Percentiles rank a stretch among this genome's conserved stretches.
These are phyloP conservation scores for Phytophthora pistaciae DNA, from an alignment of 352 stramenopile species.

Conservation along the genomic window DNA sequence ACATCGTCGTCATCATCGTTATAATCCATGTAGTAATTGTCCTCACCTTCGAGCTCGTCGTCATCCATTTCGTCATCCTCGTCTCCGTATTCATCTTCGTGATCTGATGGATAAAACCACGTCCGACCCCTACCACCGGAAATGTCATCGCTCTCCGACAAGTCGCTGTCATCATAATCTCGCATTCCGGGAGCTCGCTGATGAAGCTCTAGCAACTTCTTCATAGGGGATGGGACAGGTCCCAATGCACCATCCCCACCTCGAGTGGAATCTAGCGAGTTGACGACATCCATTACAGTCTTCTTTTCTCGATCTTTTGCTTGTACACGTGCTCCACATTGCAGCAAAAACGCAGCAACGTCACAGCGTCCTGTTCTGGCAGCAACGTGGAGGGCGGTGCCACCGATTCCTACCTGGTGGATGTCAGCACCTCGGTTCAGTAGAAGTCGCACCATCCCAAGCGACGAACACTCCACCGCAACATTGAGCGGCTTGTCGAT, in stretches of 20 bases:
- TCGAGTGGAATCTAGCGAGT: slow-evolving; percentile 16
- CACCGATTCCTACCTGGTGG: slow-evolving; percentile 55
- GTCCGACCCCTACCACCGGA: slow-evolving; percentile 21
- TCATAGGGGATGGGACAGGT: slow-evolving; percentile 46
- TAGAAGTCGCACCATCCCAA: slow-evolving; percentile 81
- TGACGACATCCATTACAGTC: slow-evolving; percentile 58
- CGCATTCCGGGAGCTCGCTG: slow-evolving; percentile 27
- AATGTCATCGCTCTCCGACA: slow-evolving; percentile 55
- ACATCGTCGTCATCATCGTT: slow-evolving; percentile 64
- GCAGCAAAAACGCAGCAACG: slow-evolving; percentile 75
- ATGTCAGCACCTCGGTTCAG: slow-evolving; percentile 82
- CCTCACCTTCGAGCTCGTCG: slow-evolving; percentile 66
- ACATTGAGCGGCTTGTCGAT: slow-evolving; percentile 77
- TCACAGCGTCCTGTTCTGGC: slow-evolving; percentile 72
- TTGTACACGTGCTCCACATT: slow-evolving; percentile 74
- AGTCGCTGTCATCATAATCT: slow-evolving; percentile 59
- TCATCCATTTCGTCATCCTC: slow-evolving; percentile 62
- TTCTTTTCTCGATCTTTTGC: slow-evolving; percentile 60
- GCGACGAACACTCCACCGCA: slow-evolving; percentile 63
- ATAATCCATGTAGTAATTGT: slow-evolving; percentile 64
- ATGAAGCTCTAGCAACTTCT: slow-evolving; percentile 67
- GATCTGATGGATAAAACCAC: slow-evolving; percentile 57
- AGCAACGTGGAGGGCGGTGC: slow-evolving; percentile 77
- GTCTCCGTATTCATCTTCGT: slow-evolving; percentile 55
- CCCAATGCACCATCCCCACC: slow-evolving; percentile 8